phyloP scores from a whole-genome alignment of 2,329 filamentous ascomycete genomes.

The Neonectria neomacrospora region DNA sequence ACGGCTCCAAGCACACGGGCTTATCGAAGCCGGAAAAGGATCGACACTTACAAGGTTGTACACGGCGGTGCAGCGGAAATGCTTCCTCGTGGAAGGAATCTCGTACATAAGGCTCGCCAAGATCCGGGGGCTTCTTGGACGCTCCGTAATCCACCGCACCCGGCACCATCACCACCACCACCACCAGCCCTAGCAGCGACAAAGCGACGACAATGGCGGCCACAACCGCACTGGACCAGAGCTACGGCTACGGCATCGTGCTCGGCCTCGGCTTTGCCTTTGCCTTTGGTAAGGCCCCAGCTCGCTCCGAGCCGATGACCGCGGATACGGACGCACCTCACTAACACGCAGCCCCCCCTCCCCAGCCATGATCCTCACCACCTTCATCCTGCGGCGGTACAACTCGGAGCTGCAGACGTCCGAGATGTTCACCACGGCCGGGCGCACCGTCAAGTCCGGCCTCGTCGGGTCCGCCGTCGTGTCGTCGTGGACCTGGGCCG shows the following conservation, averaged over 20 bases:
- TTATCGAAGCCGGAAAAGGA: background rate
- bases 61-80: background rate
- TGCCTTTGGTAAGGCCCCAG: slow-evolving; percentile 71
- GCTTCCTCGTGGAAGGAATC: background rate
- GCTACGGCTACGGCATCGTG: slow-evolving; percentile 82
- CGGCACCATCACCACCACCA: too few relatives aligned
- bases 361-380: slow-evolving; percentile 17
- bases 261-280: slow-evolving; percentile 79
- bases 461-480: slow-evolving; percentile 91
- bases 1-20: background rate
- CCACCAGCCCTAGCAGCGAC: background rate
- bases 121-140: background rate
- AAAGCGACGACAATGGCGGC: slow-evolving; percentile 13
- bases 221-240: slow-evolving; percentile 59
- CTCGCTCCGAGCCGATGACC: too few relatives aligned
- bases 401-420: slow-evolving; percentile 81
- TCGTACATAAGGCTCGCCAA: background rate
- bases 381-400: slow-evolving; percentile 52
- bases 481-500: slow-evolving; percentile 93
- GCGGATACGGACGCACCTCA: background rate
- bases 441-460: slow-evolving; percentile 88
- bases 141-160: background rate
- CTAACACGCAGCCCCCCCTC: too few relatives aligned
- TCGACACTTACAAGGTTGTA: background rate
- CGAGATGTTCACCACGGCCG: slow-evolving; percentile 92